Percentiles rank a stretch among this genome's conserved stretches.
Evolutionary conservation across 1,139 yeast species (phyloP).

Genomic region (Magnusiomyces ingens): DNA sequence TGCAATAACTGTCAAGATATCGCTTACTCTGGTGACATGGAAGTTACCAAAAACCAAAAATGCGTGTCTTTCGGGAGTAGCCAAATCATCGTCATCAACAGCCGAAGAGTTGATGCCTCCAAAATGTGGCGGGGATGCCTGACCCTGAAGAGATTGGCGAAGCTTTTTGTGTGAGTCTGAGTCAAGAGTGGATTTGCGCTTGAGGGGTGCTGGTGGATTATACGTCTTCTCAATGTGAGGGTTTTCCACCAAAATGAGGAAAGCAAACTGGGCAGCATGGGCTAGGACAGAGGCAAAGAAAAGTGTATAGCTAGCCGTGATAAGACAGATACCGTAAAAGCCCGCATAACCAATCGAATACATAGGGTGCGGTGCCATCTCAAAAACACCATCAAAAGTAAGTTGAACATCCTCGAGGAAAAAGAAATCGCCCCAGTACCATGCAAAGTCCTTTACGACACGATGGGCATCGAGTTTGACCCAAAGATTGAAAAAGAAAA

Average conservation of each 20-base stretch:
- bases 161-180: slow-evolving; percentile 10
- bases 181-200: slow-evolving; percentile 15
- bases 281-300: slow-evolving; percentile 68
- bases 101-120: slow-evolving; percentile 5
- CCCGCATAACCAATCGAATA: slow-evolving; percentile 87
- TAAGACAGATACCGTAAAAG: slow-evolving; percentile 76
- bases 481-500: slow-evolving; percentile 73
- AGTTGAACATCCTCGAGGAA: slow-evolving; percentile 73
- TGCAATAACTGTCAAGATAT: slow-evolving; percentile 49
- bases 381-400: slow-evolving; percentile 86
- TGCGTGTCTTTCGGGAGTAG: slow-evolving; percentile 36
- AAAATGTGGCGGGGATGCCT: background rate
- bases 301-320: slow-evolving; percentile 69
- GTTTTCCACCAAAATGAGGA: slow-evolving; percentile 70
- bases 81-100: slow-evolving; percentile 18
- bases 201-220: slow-evolving; percentile 32
- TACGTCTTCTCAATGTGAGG: slow-evolving; percentile 86
- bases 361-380: slow-evolving; percentile 92
- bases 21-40: slow-evolving; percentile 59
- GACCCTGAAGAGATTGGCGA: slow-evolving; percentile 6
- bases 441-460: slow-evolving; percentile 84
- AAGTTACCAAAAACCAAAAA: slow-evolving; percentile 57
- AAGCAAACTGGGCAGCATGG: slow-evolving; percentile 72
- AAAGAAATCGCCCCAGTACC: slow-evolving; percentile 96
- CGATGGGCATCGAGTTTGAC: slow-evolving; percentile 85